Evolutionary conservation across 1,284 basidiomycete species (phyloP), one percentile per base, ranked within the genome.

Genomic region (Rhodotorula glutinis): DNA sequence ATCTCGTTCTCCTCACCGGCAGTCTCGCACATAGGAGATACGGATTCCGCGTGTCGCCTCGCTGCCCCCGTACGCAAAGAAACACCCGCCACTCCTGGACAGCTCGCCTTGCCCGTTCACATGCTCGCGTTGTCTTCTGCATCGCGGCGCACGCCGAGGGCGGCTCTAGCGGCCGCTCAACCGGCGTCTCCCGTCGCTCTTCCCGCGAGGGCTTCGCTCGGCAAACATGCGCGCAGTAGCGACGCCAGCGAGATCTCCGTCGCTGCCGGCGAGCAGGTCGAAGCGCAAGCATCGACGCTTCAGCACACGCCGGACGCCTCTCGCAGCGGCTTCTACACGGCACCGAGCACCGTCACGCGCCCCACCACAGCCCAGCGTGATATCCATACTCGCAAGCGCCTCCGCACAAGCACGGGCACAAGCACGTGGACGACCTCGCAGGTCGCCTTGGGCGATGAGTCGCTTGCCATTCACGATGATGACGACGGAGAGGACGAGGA

Each of bases 221-320:
- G 64, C 47, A 69, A 69, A 53, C 64, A 58, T 41, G 29, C 60
- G 5, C 56, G 67, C 10, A 2, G 44, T 53, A 58, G 54, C 33
- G 63, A 69, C 17, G 63, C 56, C 30, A 65, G 63, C 54, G 63
- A 69, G 11, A 14, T 64, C 30, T 68, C 62, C 7, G 30, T 64
- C 44, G 52, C 53, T 2, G 47, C 7, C 47, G 47, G n/a, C 43
- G 43, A 38, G 33, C 33, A 38, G 11, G 33, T 38, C 33, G 33
- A 38, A 7, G 5, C 33, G 33, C 33, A 5, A 38, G 7, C 33
- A 11, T 5, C 11, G 33, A 11, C 33, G 33, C 7, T 11, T 7
- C 33, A 38, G 7, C 33, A n/a, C 19, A 47, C 46, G 23, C 46
- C 46, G 0, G 23, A 47, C 46, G 23, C 13, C 41, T 63, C 41